Evolutionary conservation across 2,329 filamentous ascomycete genomes (phyloP).

Genomic region (Thielaviopsis euricoi): DNA sequence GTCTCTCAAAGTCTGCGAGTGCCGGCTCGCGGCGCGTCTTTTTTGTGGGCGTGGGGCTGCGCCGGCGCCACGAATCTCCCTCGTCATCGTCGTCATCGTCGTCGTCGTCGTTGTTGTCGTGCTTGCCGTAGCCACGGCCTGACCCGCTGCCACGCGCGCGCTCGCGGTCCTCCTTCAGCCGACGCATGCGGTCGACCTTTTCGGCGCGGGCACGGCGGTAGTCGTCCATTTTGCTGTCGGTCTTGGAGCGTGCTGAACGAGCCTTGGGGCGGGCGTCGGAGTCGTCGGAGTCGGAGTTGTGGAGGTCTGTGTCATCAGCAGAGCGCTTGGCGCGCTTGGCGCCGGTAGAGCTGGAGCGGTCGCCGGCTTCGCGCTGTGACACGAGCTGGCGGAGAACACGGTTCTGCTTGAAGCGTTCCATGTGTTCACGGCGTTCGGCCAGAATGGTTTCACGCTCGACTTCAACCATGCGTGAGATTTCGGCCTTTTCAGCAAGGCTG

Average conservation of each 20-base stretch:
- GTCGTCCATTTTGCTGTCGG: conserved; percentile 30
- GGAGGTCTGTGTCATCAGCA: conserved; percentile 59
- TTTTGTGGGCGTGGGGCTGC: conserved; percentile 38
- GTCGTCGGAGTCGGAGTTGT: conserved; percentile 57
- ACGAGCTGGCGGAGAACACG: conserved; percentile 65
- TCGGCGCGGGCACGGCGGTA: conserved; percentile 45
- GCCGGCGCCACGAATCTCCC: conserved; percentile 53
- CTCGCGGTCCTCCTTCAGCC: conserved; percentile 39
- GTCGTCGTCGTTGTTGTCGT: conserved; percentile 35
- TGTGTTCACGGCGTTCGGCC: conserved; percentile 69
- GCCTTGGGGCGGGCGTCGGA: conserved; percentile 47
- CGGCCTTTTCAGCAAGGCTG: conserved; percentile 53
- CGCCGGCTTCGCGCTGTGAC: conserved; percentile 46
- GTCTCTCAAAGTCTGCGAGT: conserved; percentile 67
- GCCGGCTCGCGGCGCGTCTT: conserved; percentile 39
- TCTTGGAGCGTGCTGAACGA: conserved; percentile 25
- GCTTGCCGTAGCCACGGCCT: conserved; percentile 18
- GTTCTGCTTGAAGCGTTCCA: conserved; percentile 69
- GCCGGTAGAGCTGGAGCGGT: conserved; percentile 24
- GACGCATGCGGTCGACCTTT: conserved; percentile 46
- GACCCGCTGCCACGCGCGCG: conserved; percentile 34
- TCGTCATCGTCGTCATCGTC: conserved; percentile 61
- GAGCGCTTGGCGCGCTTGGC: conserved; percentile 60
- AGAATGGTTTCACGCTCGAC: conserved; percentile 82
- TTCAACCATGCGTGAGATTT: conserved; percentile 76